Percentiles rank a stretch among this genome's conserved stretches.
Evolutionary conservation across 495 filamentous ascomycete genomes (phyloP).

Genomic region (Acidiella bohemica): DNA sequence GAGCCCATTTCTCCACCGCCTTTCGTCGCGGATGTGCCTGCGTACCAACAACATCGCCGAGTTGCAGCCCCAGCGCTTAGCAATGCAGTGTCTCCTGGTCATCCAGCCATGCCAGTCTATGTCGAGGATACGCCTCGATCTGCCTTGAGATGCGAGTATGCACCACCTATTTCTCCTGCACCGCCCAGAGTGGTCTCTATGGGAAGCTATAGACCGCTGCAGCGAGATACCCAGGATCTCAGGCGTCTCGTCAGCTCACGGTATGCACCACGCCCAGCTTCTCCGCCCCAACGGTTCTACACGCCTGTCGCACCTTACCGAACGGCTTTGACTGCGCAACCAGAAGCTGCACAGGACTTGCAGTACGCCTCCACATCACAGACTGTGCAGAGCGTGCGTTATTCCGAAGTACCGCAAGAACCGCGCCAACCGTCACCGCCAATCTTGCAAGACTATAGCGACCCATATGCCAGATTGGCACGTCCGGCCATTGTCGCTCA

Average conservation of each 20-base stretch:
- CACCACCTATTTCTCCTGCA: slow-evolving; percentile 30
- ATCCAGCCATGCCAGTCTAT: slow-evolving; percentile 16
- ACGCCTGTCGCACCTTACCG: slow-evolving; percentile 23
- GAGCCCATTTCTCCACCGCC: slow-evolving; percentile 79
- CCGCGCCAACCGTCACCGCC: slow-evolving; percentile 40
- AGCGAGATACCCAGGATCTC: slow-evolving; percentile 44
- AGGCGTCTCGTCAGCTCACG: slow-evolving; percentile 45
- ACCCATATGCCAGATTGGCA: slow-evolving; percentile 20
- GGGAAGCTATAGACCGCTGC: slow-evolving; percentile 29
- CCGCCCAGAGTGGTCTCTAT: slow-evolving; percentile 33
- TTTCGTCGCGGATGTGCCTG: slow-evolving; percentile 6
- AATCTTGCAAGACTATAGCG: slow-evolving; percentile 21
- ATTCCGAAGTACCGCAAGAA: slow-evolving; percentile 40
- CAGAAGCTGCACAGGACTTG: slow-evolving; percentile 2
- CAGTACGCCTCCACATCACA: background rate
- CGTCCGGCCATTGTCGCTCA: slow-evolving; percentile 23
- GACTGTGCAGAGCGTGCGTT: slow-evolving; percentile 38
- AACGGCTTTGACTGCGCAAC: slow-evolving; percentile 9
- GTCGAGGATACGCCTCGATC: slow-evolving; percentile 15
- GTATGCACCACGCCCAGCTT: slow-evolving; percentile 28
- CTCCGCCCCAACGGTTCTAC: slow-evolving; percentile 24
- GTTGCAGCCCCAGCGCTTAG: too few relatives aligned
- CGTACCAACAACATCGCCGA: slow-evolving; percentile 26
- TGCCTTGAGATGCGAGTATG: slow-evolving; percentile 18
- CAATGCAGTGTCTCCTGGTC: slow-evolving; percentile 7